phyloP scores from a whole-genome alignment of 495 filamentous ascomycete species.

The Aspergillus panamensis region DNA sequence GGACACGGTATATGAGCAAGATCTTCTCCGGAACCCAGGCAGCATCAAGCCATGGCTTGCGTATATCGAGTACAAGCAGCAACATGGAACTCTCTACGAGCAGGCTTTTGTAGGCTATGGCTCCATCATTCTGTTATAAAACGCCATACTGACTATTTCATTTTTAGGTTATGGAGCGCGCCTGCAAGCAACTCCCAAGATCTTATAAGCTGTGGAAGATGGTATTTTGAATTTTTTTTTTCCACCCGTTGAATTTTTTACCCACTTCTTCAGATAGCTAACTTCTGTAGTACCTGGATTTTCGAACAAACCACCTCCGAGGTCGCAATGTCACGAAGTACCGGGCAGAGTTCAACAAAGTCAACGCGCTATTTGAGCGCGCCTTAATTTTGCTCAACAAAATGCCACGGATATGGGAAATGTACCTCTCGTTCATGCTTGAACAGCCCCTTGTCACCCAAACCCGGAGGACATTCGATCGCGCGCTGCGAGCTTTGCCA shows the following conservation, averaged over 20 bases:
- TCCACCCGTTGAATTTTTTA: neutral
- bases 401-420: conserved; percentile 98
- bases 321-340: conserved; percentile 82
- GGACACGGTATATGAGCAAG: conserved; percentile 94
- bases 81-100: conserved; percentile 81
- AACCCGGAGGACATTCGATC: conserved; percentile 88
- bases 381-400: conserved; percentile 95
- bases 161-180: conserved; percentile 70
- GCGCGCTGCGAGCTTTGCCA: conserved; percentile 88
- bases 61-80: conserved; percentile 88
- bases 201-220: conserved; percentile 99
- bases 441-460: conserved; percentile 89
- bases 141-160: conserved; percentile 1
- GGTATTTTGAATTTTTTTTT: conserved; percentile 46
- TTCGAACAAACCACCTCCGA: conserved; percentile 76
- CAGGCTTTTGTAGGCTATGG: conserved; percentile 72
- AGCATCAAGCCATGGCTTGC: conserved; percentile 94
- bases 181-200: conserved; percentile 81
- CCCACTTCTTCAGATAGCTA: conserved; percentile 15
- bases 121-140: neutral
- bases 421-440: conserved; percentile 90
- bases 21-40: conserved; percentile 79
- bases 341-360: conserved; percentile 79
- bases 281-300: conserved; percentile 69
- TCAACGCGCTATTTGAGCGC: conserved; percentile 93